Evolutionary conservation across 192 early-diverging fungal species (phyloP), one percentile per base, ranked within the genome.

Genomic region (Coemansia sp.): DNA sequence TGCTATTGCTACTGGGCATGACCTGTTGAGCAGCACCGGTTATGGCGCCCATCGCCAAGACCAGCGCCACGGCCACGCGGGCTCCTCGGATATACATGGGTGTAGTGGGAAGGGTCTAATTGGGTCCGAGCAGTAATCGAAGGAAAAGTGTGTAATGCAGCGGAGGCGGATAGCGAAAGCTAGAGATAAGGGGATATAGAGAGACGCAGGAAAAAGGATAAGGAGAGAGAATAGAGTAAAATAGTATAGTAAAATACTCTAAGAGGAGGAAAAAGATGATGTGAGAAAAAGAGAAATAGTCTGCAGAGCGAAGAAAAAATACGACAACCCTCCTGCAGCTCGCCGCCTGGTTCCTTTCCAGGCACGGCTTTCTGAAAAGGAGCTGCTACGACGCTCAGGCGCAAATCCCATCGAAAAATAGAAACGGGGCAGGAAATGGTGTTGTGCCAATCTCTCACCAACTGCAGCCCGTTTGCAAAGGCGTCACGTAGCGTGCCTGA

Each of bases 41-140:
- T 1, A 36, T 65, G 19, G 59, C 53, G n/a, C 75, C 67, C 10
- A 72, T 67, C 32, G 72, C 68, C 46, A 74, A 32, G 63, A 71
- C 42, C 58, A 82, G 66, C 51, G 75, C 80, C 62, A 82, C 50
- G 23, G 65, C 80, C 15, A 77, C 58, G 58, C 75, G 69, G 65
- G 63, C 59, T 67, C 66, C 76, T 58, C 69, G 68, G 48, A 50
- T 53, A 48, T 77, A 68, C 80, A 82, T 77, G 27, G 36, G 51
- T 37, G 63, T 23, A 15, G 39, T 55, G 5, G 37, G 31, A 39
- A 34, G 19, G 10, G 50, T 42, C 10, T 38, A 31, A 29, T 29
- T 45, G 5, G 29, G 27, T 11, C 5, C 46, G 8, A 21, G 37
- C 37, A 57, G 34, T 14, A 32, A 42, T 25, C 53, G 19, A 41